Evolutionary conservation across 305 asterid species (phyloP).

Genomic region (Fraxinus greggii): DNA sequence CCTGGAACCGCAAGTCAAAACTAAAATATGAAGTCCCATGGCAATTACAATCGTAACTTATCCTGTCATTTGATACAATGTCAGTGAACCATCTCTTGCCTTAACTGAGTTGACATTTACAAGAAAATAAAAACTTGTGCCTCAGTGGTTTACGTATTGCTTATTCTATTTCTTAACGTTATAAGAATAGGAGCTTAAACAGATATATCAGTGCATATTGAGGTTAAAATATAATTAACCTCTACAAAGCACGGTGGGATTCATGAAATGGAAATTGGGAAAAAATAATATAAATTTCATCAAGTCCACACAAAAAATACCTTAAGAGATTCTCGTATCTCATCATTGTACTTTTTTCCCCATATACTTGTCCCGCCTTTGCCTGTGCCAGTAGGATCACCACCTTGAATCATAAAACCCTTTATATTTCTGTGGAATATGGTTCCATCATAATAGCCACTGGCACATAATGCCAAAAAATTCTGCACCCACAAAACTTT

Average conservation of each 20-base stretch:
- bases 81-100: neutral
- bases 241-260: neutral
- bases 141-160: neutral
- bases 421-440: conserved; percentile 90
- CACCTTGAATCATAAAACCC: conserved; percentile 98
- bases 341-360: conserved; percentile 89
- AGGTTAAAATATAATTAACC: neutral
- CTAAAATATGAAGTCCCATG: neutral
- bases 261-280: neutral
- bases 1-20: neutral
- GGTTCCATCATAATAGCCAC: conserved; percentile 93
- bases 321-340: conserved; percentile 95
- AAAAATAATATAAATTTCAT: conserved; percentile 10
- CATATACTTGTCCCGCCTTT: conserved; percentile 95
- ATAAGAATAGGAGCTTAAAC: neutral
- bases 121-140: neutral
- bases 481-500: conserved; percentile 51
- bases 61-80: neutral
- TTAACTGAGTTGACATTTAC: neutral
- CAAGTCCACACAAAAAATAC: conserved; percentile 35
- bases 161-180: neutral
- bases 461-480: conserved; percentile 84
- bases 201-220: neutral
- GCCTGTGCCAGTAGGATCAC: conserved; percentile 93
- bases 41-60: neutral